Percentiles rank a stretch among this genome's conserved stretches.
These are phyloP conservation scores for Litsea cubeba DNA, from an alignment of 164 flowering plant genomes.

Conservation along the genomic window DNA sequence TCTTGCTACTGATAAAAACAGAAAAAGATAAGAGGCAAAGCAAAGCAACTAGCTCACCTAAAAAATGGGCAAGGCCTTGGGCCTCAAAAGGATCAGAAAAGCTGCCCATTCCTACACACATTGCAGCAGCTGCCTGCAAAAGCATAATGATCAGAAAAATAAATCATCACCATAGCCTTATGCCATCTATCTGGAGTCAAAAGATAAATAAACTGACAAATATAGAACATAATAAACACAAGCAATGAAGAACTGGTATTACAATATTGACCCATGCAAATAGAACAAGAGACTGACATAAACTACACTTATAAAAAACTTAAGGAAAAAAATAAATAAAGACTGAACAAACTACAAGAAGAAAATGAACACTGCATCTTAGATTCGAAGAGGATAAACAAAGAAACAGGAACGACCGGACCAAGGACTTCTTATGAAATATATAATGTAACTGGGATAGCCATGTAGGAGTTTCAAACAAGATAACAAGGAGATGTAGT, in stretches of 20 bases:
- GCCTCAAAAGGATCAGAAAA: slow-evolving; percentile 85
- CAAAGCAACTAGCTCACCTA: slow-evolving; percentile 38
- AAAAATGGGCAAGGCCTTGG: slow-evolving; percentile 96
- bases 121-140: slow-evolving; percentile 91
- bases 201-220: too few relatives aligned
- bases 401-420: not conserved
- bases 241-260: not conserved
- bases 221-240: not conserved
- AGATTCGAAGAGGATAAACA: not conserved
- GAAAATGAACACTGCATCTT: not conserved
- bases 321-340: not conserved
- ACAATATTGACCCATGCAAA: not conserved
- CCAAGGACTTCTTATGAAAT: not conserved
- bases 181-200: too few relatives aligned
- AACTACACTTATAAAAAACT: too few relatives aligned
- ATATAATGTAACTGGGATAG: too few relatives aligned
- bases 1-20: not conserved
- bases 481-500: not conserved
- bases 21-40: not conserved
- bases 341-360: not conserved
- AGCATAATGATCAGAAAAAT: slow-evolving; percentile 1
- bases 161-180: not conserved
- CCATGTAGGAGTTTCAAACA: not conserved
- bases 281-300: not conserved
- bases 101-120: slow-evolving; percentile 97